These are phyloP conservation scores for Monosporozyma solicola DNA, from an alignment of 805 yeast species.

Conservation along the genomic window DNA sequence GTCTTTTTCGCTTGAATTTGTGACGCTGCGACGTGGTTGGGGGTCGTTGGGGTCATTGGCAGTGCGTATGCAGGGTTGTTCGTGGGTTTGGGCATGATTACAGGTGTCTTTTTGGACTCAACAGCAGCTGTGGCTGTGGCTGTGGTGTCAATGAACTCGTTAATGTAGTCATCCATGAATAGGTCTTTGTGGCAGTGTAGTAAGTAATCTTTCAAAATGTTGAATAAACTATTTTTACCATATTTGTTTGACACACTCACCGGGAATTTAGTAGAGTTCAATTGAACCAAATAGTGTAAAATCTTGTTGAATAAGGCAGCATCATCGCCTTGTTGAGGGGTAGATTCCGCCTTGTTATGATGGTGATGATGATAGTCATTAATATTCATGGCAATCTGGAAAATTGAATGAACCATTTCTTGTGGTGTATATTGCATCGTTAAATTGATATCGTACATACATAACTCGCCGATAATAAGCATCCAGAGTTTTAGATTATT, in stretches of 20 bases:
- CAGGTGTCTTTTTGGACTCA: neutral
- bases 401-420: slow-evolving; percentile 27
- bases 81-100: neutral
- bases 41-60: slow-evolving; percentile 21
- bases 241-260: slow-evolving; percentile 26
- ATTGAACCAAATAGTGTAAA: neutral
- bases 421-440: slow-evolving; percentile 32
- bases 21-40: slow-evolving; percentile 7
- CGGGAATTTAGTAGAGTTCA: slow-evolving; percentile 9
- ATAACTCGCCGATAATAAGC: slow-evolving; percentile 55
- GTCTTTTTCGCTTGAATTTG: slow-evolving; percentile 1
- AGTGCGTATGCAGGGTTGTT: neutral
- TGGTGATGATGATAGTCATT: slow-evolving; percentile 21
- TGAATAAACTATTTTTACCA: slow-evolving; percentile 2
- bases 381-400: slow-evolving; percentile 38
- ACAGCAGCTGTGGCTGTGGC: neutral
- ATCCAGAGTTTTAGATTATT: slow-evolving; percentile 47
- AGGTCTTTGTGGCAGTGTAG: neutral
- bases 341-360: slow-evolving; percentile 10
- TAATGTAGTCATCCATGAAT: neutral
- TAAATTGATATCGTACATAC: slow-evolving; percentile 51
- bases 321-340: slow-evolving; percentile 1
- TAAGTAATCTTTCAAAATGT: neutral
- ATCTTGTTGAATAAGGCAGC: neutral
- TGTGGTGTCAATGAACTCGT: neutral